phyloP scores from a whole-genome alignment of 371 early-diverging fungal species.

The Mucor sp. region DNA sequence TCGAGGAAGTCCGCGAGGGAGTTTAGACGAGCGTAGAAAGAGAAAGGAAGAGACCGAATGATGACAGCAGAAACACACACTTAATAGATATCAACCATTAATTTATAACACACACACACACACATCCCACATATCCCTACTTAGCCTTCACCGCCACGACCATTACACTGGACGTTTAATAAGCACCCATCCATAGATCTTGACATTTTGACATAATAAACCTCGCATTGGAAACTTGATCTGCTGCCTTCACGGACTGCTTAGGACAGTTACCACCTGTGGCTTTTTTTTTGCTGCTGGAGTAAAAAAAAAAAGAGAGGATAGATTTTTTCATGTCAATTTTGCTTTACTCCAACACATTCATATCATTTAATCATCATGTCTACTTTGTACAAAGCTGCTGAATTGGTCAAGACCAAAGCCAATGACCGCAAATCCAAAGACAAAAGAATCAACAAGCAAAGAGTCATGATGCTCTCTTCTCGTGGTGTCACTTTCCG shows the following conservation, averaged over 20 bases:
- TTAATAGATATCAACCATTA: background rate
- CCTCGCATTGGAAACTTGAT: background rate
- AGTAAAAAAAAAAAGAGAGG: background rate
- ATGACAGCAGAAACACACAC: background rate
- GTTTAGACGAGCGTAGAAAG: constrained; percentile 31
- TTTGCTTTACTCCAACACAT: background rate
- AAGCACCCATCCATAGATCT: background rate
- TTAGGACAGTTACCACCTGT: background rate
- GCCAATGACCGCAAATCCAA: constrained; percentile 25
- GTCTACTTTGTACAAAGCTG: constrained; percentile 46
- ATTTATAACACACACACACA: background rate
- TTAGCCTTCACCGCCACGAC: background rate
- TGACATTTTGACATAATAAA: background rate
- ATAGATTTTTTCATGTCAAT: background rate
- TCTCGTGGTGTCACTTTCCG: constrained; percentile 89
- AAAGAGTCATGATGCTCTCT: constrained; percentile 87
- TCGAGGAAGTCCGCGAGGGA: constrained; percentile 26
- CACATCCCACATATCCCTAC: background rate
- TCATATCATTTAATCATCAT: constrained; percentile 12
- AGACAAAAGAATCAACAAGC: constrained; percentile 73
- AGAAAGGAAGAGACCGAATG: constrained; percentile 12
- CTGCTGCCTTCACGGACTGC: background rate
- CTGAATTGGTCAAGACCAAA: constrained; percentile 34
- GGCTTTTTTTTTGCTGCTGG: background rate
- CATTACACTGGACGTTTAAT: too few species aligned